These are phyloP conservation scores for Cutaneotrichosporon sp. DNA, from an alignment of 1,284 basidiomycete genomes.

Conservation along the genomic window DNA sequence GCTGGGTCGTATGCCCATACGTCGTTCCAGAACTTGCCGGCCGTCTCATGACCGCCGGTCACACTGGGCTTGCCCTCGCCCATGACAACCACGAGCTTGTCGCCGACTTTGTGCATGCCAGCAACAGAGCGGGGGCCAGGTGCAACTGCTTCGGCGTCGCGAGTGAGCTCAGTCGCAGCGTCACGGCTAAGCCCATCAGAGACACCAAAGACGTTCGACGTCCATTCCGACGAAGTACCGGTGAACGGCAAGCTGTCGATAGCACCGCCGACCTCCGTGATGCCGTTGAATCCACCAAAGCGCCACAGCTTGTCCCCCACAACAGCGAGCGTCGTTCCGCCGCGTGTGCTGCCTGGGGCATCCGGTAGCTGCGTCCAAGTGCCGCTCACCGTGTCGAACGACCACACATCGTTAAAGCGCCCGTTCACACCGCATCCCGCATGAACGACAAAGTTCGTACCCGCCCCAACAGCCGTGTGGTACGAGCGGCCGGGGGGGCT, in stretches of 20 bases:
- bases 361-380: conserved; percentile 21
- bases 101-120: conserved; percentile 19
- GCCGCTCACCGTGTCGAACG: conserved; percentile 15
- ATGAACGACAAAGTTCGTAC: conserved; percentile 22
- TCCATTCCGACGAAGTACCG: conserved; percentile 2
- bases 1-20: conserved; percentile 25
- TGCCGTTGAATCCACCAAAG: conserved; percentile 33
- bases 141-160: neutral
- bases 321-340: conserved; percentile 23
- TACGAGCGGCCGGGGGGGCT: conserved; percentile 23
- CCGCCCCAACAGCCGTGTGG: conserved; percentile 18
- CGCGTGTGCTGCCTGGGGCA: conserved; percentile 25
- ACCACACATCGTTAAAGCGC: conserved; percentile 28
- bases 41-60: conserved; percentile 32
- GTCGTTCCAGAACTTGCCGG: conserved; percentile 35
- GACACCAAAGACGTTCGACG: conserved; percentile 6
- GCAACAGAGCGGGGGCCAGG: conserved; percentile 27
- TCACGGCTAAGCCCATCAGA: conserved; percentile 14
- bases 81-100: conserved; percentile 13
- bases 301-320: conserved; percentile 20
- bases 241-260: conserved; percentile 21
- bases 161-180: neutral
- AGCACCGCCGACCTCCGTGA: conserved; percentile 28
- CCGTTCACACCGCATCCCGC: conserved; percentile 19
- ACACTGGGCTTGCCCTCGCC: conserved; percentile 33